Conservation (phyloP, 2,329 filamentous ascomycete genomes). For the Cladophialophora bantiana region DNA sequence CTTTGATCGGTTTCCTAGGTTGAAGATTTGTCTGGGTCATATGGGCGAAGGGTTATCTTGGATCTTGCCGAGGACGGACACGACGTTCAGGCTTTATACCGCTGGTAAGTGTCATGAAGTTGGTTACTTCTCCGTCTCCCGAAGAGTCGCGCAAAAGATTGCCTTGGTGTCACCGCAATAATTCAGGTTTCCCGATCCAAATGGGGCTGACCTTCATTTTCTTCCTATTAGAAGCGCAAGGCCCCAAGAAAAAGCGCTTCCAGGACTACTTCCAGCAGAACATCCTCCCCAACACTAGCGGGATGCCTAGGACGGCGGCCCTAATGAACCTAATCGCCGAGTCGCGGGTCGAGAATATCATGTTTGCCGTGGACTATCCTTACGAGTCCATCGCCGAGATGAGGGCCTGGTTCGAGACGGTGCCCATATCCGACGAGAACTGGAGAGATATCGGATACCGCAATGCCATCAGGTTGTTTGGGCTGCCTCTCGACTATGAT, state of each 20-base stretch:
- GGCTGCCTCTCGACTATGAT: conserved; percentile 22
- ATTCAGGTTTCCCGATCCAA: not conserved
- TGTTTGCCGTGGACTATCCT: conserved; percentile 50
- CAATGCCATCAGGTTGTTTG: conserved; percentile 26
- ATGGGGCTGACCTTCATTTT: not conserved
- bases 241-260: conserved; percentile 24
- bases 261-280: conserved; percentile 29
- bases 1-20: conserved; percentile 61
- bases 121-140: not conserved
- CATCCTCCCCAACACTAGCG: conserved; percentile 25
- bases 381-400: conserved; percentile 35
- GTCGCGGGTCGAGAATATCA: conserved; percentile 47
- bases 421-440: conserved; percentile 24
- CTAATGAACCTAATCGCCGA: conserved; percentile 49
- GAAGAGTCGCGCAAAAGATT: no score
- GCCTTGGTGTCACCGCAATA: no score
- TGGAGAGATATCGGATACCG: conserved; percentile 31
- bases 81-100: conserved; percentile 25
- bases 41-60: conserved; percentile 62
- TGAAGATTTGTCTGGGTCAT: conserved; percentile 64
- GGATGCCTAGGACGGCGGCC: conserved; percentile 43
- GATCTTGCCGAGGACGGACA: conserved; percentile 48
- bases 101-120: conserved; percentile 15
- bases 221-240: conserved; percentile 21
- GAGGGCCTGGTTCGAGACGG: conserved; percentile 28